Base-by-base conservation (phyloP, 1,284 basidiomycete species). In the Spongispora temasekensis region DNA sequence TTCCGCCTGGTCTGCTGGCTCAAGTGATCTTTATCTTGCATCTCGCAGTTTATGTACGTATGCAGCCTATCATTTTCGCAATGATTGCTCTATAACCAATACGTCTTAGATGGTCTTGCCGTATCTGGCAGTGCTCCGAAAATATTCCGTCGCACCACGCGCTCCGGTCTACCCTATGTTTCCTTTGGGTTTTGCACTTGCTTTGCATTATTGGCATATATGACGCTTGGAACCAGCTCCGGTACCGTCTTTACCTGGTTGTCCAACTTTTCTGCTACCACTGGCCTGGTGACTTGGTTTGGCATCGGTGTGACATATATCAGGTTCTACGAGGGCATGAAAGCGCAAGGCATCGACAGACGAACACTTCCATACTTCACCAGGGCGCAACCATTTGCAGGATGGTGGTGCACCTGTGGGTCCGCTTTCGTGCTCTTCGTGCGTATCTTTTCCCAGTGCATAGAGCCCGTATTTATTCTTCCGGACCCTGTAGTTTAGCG, bases 231-330 rank as follows among this genome's bases (percentile, higher is more conserved):
- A 13, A 70, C 69, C 46, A 79, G 81, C n/a, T 82, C 88, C 6
- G 80, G 82, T 48, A 73, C 63, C 40, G 80, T 78, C 46, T 86
- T 91, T 73, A 75, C 76, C 52, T 88, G 84, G 80, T 81, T 89
- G 63, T 76, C 80, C 58, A 83, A 81, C 74, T 80, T 87, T 68
- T 68, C 61, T 2, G 57, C 66, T 2, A 73, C 63, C 21, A 48
- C 58, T 1, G 89, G 89, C 46, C 74, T 90, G 46, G 73, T 85
- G 60, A 83, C 83, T 44, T 91, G 88, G 88, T 80, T 84, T 65
- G 82, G 81, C 53, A 90, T 90, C 68, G 77, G 79, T 4, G 70
- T 87, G 58, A 85, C 82, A 0, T 88, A 88, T 72, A 77, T 87
- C 60, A 79, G 84, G 19, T 90, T 89, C 77, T 72, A 83, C 71